phyloP scores from a whole-genome alignment of 2,329 filamentous ascomycete species.

The Cadophora sp. region DNA sequence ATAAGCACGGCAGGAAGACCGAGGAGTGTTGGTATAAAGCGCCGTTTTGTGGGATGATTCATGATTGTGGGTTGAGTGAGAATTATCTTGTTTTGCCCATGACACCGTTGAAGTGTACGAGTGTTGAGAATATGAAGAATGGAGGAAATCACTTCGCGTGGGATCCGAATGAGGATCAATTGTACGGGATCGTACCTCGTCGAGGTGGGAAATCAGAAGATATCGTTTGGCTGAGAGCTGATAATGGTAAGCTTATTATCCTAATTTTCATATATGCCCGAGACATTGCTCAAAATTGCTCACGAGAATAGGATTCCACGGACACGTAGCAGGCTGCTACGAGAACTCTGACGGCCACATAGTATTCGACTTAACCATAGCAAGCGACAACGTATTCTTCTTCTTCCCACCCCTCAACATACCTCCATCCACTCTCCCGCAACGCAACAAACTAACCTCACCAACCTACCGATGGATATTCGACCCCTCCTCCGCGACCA shows the following conservation, averaged over 20 bases:
- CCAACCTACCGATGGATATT: constrained; percentile 45
- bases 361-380: constrained; percentile 36
- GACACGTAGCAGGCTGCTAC: constrained; percentile 56
- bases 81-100: constrained; percentile 57
- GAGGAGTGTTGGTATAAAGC: constrained; percentile 58
- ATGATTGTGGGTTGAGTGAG: constrained; percentile 56
- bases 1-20: constrained; percentile 51
- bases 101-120: constrained; percentile 54
- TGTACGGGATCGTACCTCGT: constrained; percentile 60
- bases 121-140: constrained; percentile 51
- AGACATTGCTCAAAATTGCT: constrained; percentile 13
- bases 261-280: too few relatives aligned
- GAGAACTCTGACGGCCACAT: constrained; percentile 55
- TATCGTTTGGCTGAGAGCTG: constrained; percentile 58
- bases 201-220: constrained; percentile 57
- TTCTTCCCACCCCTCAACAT: constrained; percentile 35
- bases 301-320: constrained; percentile 32
- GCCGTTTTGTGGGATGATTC: constrained; percentile 60
- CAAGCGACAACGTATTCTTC: constrained; percentile 37
- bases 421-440: constrained; percentile 35
- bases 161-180: constrained; percentile 61
- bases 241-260: constrained; percentile 51
- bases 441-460: constrained; percentile 39
- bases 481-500: constrained; percentile 37
- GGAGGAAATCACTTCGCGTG: constrained; percentile 59